phyloP scores from a whole-genome alignment of 2,329 filamentous ascomycete species.

The Scytalidium lignicola region DNA sequence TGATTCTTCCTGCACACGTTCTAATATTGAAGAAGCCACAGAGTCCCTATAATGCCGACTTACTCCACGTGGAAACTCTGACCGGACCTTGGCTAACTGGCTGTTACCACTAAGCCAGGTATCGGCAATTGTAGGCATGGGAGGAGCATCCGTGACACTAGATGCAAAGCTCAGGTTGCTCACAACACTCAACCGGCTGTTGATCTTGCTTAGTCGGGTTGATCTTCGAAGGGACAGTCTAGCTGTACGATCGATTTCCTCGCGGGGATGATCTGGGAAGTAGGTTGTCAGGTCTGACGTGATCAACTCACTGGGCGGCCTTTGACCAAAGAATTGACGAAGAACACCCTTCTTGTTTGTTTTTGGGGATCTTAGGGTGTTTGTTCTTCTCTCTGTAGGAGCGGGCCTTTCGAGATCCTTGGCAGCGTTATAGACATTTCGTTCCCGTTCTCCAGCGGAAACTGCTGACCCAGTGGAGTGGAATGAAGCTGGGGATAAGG shows the following conservation, averaged over 20 bases:
- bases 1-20: constrained; percentile 82
- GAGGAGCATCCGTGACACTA: constrained; percentile 86
- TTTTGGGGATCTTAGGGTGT: constrained; percentile 23
- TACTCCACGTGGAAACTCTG: constrained; percentile 34
- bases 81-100: constrained; percentile 45
- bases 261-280: constrained; percentile 90
- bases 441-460: constrained; percentile 55
- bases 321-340: constrained; percentile 82
- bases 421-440: constrained; percentile 56
- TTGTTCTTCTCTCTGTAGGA: constrained; percentile 30
- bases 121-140: constrained; percentile 92
- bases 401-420: constrained; percentile 53
- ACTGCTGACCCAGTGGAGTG: constrained; percentile 32
- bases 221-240: constrained; percentile 88
- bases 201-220: constrained; percentile 84
- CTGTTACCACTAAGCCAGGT: constrained; percentile 71
- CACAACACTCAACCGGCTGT: constrained; percentile 87
- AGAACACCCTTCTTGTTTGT: constrained; percentile 52
- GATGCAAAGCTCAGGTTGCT: constrained; percentile 92
- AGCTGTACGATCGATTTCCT: constrained; percentile 93
- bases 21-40: constrained; percentile 80
- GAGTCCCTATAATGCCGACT: constrained; percentile 72
- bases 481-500: constrained; percentile 75
- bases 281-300: constrained; percentile 94
- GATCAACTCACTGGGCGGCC: constrained; percentile 95